Percentiles rank a stretch among this genome's conserved stretches.
Evolutionary conservation across 257 asterid genomes (phyloP).

Genomic region (Fraxinus quadrangulata): DNA sequence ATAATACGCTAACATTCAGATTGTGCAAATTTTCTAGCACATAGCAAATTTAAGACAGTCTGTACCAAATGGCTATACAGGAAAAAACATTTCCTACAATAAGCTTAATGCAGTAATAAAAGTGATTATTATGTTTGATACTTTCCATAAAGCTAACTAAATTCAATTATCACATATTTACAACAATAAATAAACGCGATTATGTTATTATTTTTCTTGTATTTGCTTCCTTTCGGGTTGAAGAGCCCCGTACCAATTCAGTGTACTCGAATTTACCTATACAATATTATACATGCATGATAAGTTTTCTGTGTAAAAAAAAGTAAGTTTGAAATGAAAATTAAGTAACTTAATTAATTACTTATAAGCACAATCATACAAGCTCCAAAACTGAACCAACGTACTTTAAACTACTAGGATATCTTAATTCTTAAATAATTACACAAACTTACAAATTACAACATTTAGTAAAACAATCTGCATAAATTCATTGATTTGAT

Average conservation of each 20-base stretch:
- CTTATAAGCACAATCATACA: not conserved
- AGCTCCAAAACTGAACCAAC: not conserved
- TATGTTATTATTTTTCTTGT: not conserved
- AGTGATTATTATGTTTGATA: not conserved
- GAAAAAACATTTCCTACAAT: not conserved
- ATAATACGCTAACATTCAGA: too few species aligned
- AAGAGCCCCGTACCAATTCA: not conserved
- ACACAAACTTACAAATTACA: not conserved
- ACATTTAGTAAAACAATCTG: too few species aligned
- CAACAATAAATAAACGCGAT: not conserved
- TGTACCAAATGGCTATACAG: too few species aligned
- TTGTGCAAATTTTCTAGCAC: too few species aligned
- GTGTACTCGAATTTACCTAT: not conserved
- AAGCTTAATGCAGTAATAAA: not conserved
- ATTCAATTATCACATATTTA: not conserved
- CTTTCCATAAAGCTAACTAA: not conserved
- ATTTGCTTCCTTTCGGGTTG: not conserved
- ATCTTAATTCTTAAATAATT: not conserved
- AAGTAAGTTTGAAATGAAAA: not conserved
- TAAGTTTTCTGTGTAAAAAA: not conserved
- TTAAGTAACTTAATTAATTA: not conserved
- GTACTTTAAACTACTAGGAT: not conserved
- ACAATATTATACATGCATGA: not conserved
- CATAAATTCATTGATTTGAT: not conserved
- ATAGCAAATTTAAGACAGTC: too few species aligned